These are phyloP conservation scores for Eragrostis curvula DNA, from an alignment of 176 grass and related monocot genomes.

Conservation along the genomic window DNA sequence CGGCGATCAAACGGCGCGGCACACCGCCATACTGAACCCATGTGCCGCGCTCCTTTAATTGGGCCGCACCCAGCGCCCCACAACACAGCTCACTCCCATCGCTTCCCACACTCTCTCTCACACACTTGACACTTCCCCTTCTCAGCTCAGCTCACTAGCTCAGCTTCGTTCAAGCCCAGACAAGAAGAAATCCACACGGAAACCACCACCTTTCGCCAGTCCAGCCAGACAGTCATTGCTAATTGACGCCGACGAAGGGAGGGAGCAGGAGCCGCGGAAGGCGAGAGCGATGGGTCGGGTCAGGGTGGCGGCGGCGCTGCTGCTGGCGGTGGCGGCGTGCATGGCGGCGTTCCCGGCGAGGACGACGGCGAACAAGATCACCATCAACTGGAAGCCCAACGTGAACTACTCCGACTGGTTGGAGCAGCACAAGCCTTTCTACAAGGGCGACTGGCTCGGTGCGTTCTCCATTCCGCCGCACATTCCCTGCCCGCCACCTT, in stretches of 20 bases:
- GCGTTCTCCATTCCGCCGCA: not conserved
- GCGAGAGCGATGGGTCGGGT: not conserved
- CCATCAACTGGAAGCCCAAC: slow-evolving; percentile 71
- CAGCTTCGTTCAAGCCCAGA: not conserved
- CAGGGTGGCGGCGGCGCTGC: slow-evolving; percentile 2
- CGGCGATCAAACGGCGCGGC: not conserved
- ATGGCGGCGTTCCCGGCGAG: slow-evolving; percentile 28
- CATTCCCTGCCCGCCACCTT: not conserved
- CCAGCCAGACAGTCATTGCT: not conserved
- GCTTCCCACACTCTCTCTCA: not conserved
- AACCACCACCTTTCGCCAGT: not conserved
- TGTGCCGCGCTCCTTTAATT: slow-evolving; percentile 29
- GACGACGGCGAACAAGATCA: slow-evolving; percentile 68
- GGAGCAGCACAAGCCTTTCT: slow-evolving; percentile 78
- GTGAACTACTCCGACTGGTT: slow-evolving; percentile 87
- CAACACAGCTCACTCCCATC: not conserved
- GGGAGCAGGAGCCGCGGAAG: not conserved
- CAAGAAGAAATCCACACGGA: slow-evolving; percentile 18
- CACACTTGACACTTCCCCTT: not conserved
- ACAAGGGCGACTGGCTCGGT: slow-evolving; percentile 98
- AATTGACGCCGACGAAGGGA: not conserved
- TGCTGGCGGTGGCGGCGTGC: slow-evolving; percentile 45
- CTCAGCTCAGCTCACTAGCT: not conserved
- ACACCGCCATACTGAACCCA: slow-evolving; percentile 21
- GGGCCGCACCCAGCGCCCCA: slow-evolving; percentile 3